Percentiles rank a stretch among this genome's conserved stretches.
Evolutionary conservation across 2,329 filamentous ascomycete species (phyloP).

Genomic region (Xylariomycetidae sp.): DNA sequence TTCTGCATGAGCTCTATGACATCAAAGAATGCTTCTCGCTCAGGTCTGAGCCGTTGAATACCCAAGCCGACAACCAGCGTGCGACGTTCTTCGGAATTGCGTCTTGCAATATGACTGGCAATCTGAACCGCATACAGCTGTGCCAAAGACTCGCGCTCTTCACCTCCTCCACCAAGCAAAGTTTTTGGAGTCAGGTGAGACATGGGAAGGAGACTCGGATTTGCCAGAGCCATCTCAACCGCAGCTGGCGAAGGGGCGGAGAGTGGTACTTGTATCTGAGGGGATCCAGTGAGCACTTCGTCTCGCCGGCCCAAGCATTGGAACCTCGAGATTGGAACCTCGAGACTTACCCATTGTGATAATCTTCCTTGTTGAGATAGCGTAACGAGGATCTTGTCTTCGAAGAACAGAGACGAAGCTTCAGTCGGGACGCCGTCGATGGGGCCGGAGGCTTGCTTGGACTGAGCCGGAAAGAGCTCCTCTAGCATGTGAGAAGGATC

Average conservation of each 20-base stretch:
- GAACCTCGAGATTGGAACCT: no score
- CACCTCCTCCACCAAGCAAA: slow-evolving; percentile 75
- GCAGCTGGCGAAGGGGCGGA: slow-evolving; percentile 60
- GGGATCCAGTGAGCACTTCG: slow-evolving; percentile 5
- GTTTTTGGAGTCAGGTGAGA: slow-evolving; percentile 82
- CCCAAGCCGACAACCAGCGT: slow-evolving; percentile 61
- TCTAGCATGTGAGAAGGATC: slow-evolving; percentile 35
- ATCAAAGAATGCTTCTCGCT: slow-evolving; percentile 59
- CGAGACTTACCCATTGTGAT: slow-evolving; percentile 76
- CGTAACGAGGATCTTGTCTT: slow-evolving; percentile 87
- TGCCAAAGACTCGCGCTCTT: slow-evolving; percentile 75
- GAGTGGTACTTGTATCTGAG: slow-evolving; percentile 75
- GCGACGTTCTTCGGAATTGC: slow-evolving; percentile 59
- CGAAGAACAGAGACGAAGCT: slow-evolving; percentile 68
- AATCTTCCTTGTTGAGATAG: slow-evolving; percentile 80
- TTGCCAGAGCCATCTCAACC: slow-evolving; percentile 55
- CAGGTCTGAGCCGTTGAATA: slow-evolving; percentile 43
- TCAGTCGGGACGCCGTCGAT: slow-evolving; percentile 69
- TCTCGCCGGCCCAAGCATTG: no score
- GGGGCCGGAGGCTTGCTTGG: slow-evolving; percentile 52
- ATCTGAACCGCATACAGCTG: slow-evolving; percentile 89
- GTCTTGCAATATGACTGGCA: slow-evolving; percentile 70
- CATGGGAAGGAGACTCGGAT: slow-evolving; percentile 60
- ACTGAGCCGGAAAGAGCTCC: slow-evolving; percentile 65
- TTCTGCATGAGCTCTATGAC: slow-evolving; percentile 59